Percentiles rank a stretch among this genome's conserved stretches.
phyloP scores from a whole-genome alignment of 2,329 filamentous ascomycete genomes.

The Sporothrix mexicana region DNA sequence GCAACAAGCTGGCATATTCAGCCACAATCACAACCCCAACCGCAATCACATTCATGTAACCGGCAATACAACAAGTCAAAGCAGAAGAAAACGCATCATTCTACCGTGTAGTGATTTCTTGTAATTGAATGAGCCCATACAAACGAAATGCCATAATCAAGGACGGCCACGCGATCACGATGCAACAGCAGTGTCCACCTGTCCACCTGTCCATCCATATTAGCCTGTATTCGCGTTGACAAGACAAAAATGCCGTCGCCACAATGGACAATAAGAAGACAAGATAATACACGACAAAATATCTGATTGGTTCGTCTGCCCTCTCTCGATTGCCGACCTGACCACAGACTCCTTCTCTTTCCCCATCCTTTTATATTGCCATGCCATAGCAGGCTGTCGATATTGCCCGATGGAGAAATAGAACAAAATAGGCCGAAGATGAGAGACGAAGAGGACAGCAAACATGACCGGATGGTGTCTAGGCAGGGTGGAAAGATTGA shows the following conservation, averaged over 20 bases:
- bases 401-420: constrained; percentile 1
- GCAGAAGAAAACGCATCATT: no score
- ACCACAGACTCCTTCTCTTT: background rate
- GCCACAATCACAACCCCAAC: no score
- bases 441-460: constrained; percentile 16
- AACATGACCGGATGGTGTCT: background rate
- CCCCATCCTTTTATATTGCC: background rate
- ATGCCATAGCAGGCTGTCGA: background rate
- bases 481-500: background rate
- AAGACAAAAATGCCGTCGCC: constrained; percentile 15
- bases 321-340: constrained; percentile 1
- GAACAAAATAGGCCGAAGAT: background rate
- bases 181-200: background rate
- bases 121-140: no score
- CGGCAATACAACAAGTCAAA: background rate
- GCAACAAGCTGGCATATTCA: no score
- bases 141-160: no score
- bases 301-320: background rate
- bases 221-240: constrained; percentile 25
- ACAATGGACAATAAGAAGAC: background rate
- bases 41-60: background rate
- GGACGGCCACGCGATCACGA: background rate
- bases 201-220: background rate
- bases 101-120: no score
- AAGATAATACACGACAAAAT: background rate